Evolutionary conservation across 1,284 basidiomycete genomes (phyloP).

Genomic region (Sanghuangporus weigelae): DNA sequence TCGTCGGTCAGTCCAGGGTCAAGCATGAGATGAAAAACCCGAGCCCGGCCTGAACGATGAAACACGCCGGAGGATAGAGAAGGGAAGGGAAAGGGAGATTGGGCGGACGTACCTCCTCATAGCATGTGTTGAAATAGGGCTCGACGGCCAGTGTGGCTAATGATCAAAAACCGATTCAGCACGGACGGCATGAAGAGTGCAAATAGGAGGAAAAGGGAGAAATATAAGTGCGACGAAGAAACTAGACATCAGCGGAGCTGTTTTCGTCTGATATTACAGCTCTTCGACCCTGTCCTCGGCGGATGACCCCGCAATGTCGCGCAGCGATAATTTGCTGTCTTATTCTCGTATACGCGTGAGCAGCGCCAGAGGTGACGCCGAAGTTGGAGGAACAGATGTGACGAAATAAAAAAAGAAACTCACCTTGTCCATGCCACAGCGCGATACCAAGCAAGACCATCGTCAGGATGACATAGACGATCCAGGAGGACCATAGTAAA

Average conservation of each 20-base stretch:
- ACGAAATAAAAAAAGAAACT: not conserved
- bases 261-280: not conserved
- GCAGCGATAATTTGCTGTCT: not conserved
- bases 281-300: not conserved
- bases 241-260: not conserved
- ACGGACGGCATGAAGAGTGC: not conserved
- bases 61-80: not conserved
- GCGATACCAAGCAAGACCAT: constrained; percentile 7
- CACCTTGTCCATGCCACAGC: constrained; percentile 14
- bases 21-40: not conserved
- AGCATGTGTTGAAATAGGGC: constrained; percentile 15
- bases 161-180: not conserved
- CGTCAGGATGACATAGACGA: constrained; percentile 14
- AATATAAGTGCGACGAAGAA: not conserved
- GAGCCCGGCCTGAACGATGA: not conserved
- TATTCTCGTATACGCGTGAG: too few relatives aligned
- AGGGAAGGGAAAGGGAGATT: not conserved
- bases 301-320: not conserved
- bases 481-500: constrained; percentile 11
- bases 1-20: not conserved
- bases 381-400: not conserved
- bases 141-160: constrained; percentile 8
- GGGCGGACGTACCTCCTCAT: constrained; percentile 10
- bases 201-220: not conserved
- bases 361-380: too few relatives aligned